Conservation (phyloP, 345 rosid genomes). For the Punica granatum region DNA sequence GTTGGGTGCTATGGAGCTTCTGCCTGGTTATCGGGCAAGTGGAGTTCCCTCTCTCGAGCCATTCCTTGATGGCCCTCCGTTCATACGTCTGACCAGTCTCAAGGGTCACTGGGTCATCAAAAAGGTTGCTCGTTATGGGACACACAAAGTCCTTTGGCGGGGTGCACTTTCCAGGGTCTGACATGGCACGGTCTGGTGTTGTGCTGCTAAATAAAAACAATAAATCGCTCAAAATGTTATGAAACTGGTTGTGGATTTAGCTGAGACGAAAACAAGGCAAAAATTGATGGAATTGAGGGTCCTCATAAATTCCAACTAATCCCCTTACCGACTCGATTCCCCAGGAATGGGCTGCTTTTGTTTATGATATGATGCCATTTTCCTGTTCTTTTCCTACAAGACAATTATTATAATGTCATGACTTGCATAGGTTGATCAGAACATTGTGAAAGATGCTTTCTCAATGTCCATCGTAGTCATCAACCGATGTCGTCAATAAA, state of each 20-base stretch:
- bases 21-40: constrained; percentile 71
- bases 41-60: constrained; percentile 61
- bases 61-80: constrained; percentile 55
- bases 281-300: constrained; percentile 10
- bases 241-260: neutral
- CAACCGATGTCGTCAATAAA: constrained; percentile 12
- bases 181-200: constrained; percentile 35
- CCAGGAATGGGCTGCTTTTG: constrained; percentile 26
- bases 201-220: constrained; percentile 9
- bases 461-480: neutral
- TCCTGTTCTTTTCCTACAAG: constrained; percentile 35
- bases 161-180: constrained; percentile 28
- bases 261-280: constrained; percentile 16
- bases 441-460: constrained; percentile 6
- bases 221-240: constrained; percentile 10
- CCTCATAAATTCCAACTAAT: neutral
- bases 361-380: constrained; percentile 24
- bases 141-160: constrained; percentile 68
- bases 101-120: constrained; percentile 61
- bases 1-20: constrained; percentile 35
- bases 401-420: constrained; percentile 15
- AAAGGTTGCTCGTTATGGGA: constrained; percentile 53
- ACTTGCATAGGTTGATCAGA: constrained; percentile 25
- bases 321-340: constrained; percentile 33
- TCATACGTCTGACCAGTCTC: constrained; percentile 84